Conservation (phyloP, 2,329 filamentous ascomycete genomes). For the Talaromyces sp. region DNA sequence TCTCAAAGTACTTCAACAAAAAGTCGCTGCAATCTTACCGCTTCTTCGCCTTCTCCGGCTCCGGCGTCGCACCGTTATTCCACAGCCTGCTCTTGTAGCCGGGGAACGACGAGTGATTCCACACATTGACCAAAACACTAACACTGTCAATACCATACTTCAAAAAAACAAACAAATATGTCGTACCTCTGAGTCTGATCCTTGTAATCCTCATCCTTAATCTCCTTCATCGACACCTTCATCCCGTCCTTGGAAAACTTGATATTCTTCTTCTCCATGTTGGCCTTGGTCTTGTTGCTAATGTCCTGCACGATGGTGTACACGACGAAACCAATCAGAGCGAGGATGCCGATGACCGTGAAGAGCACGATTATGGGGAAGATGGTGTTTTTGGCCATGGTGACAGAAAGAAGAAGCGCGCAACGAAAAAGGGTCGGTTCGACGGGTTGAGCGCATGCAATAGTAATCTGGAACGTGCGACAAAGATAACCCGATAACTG, state of each 20-base stretch:
- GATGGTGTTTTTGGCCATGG: constrained; percentile 38
- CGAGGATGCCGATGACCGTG: constrained; percentile 46
- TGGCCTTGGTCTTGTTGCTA: constrained; percentile 51
- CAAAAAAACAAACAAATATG: no score
- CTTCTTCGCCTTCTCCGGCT: neutral
- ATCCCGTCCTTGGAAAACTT: constrained; percentile 56
- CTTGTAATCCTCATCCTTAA: constrained; percentile 53
- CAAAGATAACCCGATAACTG: neutral
- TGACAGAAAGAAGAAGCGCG: neutral
- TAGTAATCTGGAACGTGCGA: neutral
- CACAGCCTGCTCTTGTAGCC: constrained; percentile 43
- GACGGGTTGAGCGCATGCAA: neutral
- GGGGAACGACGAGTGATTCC: constrained; percentile 44
- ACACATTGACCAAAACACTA: constrained; percentile 45
- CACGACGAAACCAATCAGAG: constrained; percentile 51
- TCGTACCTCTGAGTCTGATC: constrained; percentile 58
- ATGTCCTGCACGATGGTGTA: constrained; percentile 57
- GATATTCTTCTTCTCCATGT: constrained; percentile 62
- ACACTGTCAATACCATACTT: neutral
- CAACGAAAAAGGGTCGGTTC: neutral
- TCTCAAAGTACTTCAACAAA: neutral
- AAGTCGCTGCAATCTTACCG: neutral
- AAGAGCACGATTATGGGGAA: constrained; percentile 53
- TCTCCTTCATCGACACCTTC: constrained; percentile 56
- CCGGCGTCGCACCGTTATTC: constrained; percentile 15